A percentile compares a stretch with the other conserved stretches of the same genome.
Conservation (phyloP, 2,329 filamentous ascomycete species). For the Sporothrix dimorphospora region DNA sequence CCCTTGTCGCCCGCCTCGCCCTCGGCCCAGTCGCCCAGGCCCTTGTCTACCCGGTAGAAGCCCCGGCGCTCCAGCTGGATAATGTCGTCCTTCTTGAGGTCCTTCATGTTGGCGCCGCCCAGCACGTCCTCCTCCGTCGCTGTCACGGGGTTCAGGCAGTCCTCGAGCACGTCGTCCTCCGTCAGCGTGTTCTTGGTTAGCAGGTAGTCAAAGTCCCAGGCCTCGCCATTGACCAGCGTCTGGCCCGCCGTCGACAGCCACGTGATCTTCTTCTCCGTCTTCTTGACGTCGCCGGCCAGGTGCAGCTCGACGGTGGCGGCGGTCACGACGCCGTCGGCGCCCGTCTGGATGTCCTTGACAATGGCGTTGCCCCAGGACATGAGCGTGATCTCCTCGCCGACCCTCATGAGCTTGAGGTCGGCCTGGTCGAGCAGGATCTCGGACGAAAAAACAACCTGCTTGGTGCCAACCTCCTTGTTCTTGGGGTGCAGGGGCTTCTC, state of each 20-base stretch:
- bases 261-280: slow-evolving; percentile 94
- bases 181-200: slow-evolving; percentile 94
- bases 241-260: slow-evolving; percentile 81
- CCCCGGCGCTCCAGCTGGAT: slow-evolving; percentile 95
- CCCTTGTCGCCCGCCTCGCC: slow-evolving; percentile 54
- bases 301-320: slow-evolving; percentile 82
- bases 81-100: slow-evolving; percentile 83
- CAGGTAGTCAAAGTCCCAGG: slow-evolving; percentile 94
- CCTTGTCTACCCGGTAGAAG: slow-evolving; percentile 83
- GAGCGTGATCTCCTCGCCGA: slow-evolving; percentile 88
- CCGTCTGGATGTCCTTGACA: slow-evolving; percentile 66
- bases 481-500: slow-evolving; percentile 88
- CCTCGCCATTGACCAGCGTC: slow-evolving; percentile 77
- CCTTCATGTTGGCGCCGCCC: slow-evolving; percentile 78
- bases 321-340: slow-evolving; percentile 59
- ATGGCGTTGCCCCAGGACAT: slow-evolving; percentile 97
- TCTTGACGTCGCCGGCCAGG: slow-evolving; percentile 89
- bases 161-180: slow-evolving; percentile 82
- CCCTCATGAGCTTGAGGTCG: slow-evolving; percentile 78
- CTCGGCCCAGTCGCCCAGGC: slow-evolving; percentile 53
- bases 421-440: slow-evolving; percentile 82
- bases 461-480: slow-evolving; percentile 80
- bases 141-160: slow-evolving; percentile 77
- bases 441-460: slow-evolving; percentile 79
- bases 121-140: slow-evolving; percentile 73